Percentiles rank a stretch among this genome's conserved stretches.
Conservation (phyloP, 192 early-diverging fungal genomes). For the Tieghemiomyces parasiticus region DNA sequence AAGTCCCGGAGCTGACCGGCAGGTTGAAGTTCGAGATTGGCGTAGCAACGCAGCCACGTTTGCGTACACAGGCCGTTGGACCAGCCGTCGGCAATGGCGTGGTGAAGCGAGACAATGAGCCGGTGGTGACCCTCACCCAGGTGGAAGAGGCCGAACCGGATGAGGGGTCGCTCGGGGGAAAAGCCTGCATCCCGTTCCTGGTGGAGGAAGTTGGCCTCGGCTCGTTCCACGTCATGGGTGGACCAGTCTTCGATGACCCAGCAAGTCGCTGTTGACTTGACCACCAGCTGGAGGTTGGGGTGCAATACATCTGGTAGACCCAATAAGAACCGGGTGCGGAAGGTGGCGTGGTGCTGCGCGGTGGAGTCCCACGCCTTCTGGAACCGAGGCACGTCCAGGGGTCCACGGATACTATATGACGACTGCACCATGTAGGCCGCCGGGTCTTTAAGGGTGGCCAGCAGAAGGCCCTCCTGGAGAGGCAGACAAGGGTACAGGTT, state of each 20-base stretch:
- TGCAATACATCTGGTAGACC: not conserved
- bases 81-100: slow-evolving; percentile 6
- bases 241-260: not conserved
- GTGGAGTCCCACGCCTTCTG: not conserved
- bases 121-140: not conserved
- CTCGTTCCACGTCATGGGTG: not conserved
- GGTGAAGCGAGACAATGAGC: slow-evolving; percentile 4
- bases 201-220: not conserved
- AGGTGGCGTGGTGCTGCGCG: not conserved
- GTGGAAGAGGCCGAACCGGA: slow-evolving; percentile 1
- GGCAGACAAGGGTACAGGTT: not conserved
- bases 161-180: not conserved
- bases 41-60: not conserved
- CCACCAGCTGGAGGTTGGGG: not conserved
- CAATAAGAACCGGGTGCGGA: not conserved
- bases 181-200: not conserved
- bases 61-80: not conserved
- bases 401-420: not conserved
- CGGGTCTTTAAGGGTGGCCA: not conserved
- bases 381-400: not conserved
- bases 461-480: not conserved
- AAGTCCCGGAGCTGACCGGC: not conserved
- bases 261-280: not conserved
- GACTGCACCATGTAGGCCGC: not conserved
- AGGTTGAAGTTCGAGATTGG: not conserved